Percentiles rank a stretch among this genome's conserved stretches.
Conservation (phyloP, 1,284 basidiomycete species). For the Termitomyces sp. region DNA sequence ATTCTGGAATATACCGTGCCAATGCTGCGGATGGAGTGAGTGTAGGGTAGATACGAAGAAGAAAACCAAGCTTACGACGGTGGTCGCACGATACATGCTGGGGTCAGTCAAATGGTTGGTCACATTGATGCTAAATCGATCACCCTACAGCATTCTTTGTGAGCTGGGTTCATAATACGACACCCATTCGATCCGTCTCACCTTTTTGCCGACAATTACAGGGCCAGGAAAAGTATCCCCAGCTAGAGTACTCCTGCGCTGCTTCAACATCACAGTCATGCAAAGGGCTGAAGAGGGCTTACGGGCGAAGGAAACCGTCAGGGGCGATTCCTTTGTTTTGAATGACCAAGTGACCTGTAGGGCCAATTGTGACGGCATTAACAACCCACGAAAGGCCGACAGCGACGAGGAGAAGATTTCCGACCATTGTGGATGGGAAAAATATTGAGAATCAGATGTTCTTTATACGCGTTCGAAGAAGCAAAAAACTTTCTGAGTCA, state of each 20-base stretch:
- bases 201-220: conserved; percentile 1
- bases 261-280: background rate
- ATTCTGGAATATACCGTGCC: conserved; percentile 31
- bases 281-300: background rate
- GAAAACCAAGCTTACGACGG: conserved; percentile 18
- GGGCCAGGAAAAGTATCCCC: conserved; percentile 6
- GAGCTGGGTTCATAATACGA: background rate
- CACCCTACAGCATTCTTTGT: background rate
- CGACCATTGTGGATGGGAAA: background rate
- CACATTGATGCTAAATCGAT: conserved; percentile 19
- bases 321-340: conserved; percentile 3
- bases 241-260: background rate
- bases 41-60: background rate
- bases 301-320: conserved; percentile 1
- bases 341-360: conserved; percentile 1
- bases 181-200: background rate
- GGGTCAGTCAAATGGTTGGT: conserved; percentile 23
- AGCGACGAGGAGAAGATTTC: background rate
- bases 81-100: conserved; percentile 22
- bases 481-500: background rate
- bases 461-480: background rate
- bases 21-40: conserved; percentile 20
- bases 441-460: background rate
- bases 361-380: background rate
- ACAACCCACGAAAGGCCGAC: background rate